Conservation (phyloP, 495 filamentous ascomycete species). For the Penicillium parvum region DNA sequence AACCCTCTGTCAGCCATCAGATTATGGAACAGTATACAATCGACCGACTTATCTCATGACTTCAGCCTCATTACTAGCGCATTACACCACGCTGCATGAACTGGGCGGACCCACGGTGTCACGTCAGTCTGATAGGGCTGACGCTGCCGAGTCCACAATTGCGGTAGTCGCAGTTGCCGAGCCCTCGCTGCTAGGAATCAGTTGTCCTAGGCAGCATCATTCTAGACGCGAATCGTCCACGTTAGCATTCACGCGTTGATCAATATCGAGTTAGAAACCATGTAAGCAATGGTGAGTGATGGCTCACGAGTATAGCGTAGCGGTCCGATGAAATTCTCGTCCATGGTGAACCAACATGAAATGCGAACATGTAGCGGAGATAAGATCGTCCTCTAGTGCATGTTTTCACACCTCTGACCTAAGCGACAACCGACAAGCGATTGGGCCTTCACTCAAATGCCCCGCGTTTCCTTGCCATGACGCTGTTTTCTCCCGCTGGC, state of each 20-base stretch:
- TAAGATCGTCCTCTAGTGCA: too few relatives aligned
- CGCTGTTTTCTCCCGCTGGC: not conserved
- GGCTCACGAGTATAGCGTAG: too few relatives aligned
- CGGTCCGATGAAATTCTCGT: too few relatives aligned
- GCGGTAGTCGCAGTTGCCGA: not conserved
- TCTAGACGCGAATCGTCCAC: too few relatives aligned
- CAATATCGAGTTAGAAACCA: not conserved
- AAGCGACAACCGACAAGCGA: not conserved
- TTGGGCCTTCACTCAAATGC: not conserved
- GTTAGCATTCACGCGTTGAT: too few relatives aligned
- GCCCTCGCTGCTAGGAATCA: not conserved
- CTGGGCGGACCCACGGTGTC: not conserved
- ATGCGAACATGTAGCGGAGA: not conserved
- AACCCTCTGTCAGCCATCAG: too few relatives aligned
- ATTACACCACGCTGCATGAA: not conserved
- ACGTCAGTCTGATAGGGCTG: constrained; percentile 13
- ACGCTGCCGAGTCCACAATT: constrained; percentile 3
- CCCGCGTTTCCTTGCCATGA: not conserved
- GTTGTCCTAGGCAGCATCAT: not conserved
- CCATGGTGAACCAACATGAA: too few relatives aligned
- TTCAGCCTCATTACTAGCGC: constrained; percentile 17
- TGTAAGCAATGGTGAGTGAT: too few relatives aligned
- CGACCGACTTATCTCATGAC: too few relatives aligned
- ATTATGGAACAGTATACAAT: too few relatives aligned
- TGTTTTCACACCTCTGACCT: too few relatives aligned